Conservation (phyloP, 1,139 yeast species). For the Scheffersomyces segobiensis region DNA sequence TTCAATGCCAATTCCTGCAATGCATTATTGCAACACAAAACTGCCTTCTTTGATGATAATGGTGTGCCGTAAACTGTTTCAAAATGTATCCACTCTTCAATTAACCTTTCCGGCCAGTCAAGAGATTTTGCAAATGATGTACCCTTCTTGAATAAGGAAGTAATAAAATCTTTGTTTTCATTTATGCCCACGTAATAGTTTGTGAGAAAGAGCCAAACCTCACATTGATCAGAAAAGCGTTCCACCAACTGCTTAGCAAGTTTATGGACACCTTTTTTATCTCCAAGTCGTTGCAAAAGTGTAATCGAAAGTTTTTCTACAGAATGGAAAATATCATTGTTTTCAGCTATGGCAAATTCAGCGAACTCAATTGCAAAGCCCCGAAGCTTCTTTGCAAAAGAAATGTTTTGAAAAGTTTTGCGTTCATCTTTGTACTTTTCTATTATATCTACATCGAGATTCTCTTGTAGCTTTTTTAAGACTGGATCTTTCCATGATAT, state of each 20-base stretch:
- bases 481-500: neutral
- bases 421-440: neutral
- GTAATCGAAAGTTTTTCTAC: conserved; percentile 42
- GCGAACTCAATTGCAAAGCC: conserved; percentile 7
- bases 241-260: conserved; percentile 28
- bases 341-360: conserved; percentile 22
- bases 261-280: conserved; percentile 24
- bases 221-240: conserved; percentile 33
- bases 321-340: conserved; percentile 38
- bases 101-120: conserved; percentile 54
- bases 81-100: conserved; percentile 47
- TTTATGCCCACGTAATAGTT: conserved; percentile 31
- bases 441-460: conserved; percentile 11
- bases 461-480: conserved; percentile 4
- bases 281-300: conserved; percentile 25
- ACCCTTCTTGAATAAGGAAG: conserved; percentile 33
- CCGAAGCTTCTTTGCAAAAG: neutral
- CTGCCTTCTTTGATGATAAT: conserved; percentile 21
- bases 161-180: conserved; percentile 19
- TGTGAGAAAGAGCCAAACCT: conserved; percentile 50
- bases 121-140: conserved; percentile 23
- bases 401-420: neutral
- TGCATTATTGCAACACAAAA: conserved; percentile 19
- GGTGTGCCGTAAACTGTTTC: conserved; percentile 38
- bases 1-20: conserved; percentile 8